phyloP scores from a whole-genome alignment of 139 green algal species.

The Chlorella sp. region DNA sequence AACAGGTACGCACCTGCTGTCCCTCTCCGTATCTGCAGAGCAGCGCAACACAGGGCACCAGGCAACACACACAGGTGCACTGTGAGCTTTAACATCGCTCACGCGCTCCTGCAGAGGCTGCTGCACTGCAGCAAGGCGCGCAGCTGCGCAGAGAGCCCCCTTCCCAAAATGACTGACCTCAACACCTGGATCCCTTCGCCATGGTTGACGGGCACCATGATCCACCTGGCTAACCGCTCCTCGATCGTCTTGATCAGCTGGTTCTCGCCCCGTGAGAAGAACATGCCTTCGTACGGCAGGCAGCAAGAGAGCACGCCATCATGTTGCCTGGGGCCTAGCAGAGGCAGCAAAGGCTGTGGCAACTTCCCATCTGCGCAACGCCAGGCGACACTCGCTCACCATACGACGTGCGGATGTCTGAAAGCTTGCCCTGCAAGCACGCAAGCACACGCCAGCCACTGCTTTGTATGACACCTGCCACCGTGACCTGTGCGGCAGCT shows the following conservation, averaged over 20 bases:
- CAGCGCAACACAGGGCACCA: too few relatives aligned
- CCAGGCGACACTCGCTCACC: neutral
- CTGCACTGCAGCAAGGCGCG: neutral
- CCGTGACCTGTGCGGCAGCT: too few relatives aligned
- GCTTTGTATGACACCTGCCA: too few relatives aligned
- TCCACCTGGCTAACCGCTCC: conserved; percentile 5
- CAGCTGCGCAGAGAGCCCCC: neutral
- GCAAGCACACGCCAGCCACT: too few relatives aligned
- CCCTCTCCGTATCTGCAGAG: too few relatives aligned
- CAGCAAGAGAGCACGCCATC: neutral
- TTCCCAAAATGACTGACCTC: neutral
- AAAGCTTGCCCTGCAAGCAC: neutral
- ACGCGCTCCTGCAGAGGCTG: neutral
- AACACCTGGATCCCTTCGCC: conserved; percentile 15
- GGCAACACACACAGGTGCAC: neutral
- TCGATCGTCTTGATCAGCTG: neutral
- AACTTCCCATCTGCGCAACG: neutral
- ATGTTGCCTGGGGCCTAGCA: neutral
- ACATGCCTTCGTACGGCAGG: neutral
- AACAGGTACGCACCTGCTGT: neutral
- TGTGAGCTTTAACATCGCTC: neutral
- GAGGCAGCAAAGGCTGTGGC: neutral
- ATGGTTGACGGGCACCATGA: conserved; percentile 4
- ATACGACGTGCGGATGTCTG: neutral
- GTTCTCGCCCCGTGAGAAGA: conserved; percentile 1